phyloP scores from a whole-genome alignment of 176 grass and related monocot genomes.

The Eremochloa ophiuroides region DNA sequence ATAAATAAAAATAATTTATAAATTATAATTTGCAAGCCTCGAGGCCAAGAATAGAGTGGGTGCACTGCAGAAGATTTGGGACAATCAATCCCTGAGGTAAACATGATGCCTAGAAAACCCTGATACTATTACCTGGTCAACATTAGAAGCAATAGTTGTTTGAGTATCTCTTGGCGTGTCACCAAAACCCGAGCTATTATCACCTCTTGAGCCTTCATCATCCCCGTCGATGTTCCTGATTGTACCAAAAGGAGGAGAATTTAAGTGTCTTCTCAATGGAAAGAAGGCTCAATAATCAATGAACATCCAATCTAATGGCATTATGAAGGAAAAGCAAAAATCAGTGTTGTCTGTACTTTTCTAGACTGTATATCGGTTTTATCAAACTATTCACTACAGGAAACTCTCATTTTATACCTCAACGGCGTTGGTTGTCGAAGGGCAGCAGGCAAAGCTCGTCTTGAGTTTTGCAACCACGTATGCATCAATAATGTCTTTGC shows the following conservation, averaged over 20 bases:
- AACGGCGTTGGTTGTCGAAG: conserved; percentile 51
- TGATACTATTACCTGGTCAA: conserved; percentile 48
- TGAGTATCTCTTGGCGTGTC: conserved; percentile 34
- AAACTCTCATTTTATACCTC: conserved; percentile 43
- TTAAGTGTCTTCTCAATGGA: conserved; percentile 6
- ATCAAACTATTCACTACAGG: neutral
- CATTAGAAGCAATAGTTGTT: conserved; percentile 34
- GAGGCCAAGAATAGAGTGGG: neutral
- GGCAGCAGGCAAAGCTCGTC: conserved; percentile 69
- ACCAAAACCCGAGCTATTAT: conserved; percentile 40
- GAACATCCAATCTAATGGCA: neutral
- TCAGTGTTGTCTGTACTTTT: neutral
- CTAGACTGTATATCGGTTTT: neutral
- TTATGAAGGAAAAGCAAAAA: conserved; percentile 11
- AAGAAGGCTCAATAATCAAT: conserved; percentile 14
- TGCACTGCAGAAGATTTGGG: conserved; percentile 5
- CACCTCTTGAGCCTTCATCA: conserved; percentile 48
- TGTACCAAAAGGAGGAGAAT: conserved; percentile 29
- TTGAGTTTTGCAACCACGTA: conserved; percentile 93
- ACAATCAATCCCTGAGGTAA: conserved; percentile 2
- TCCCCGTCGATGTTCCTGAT: conserved; percentile 74
- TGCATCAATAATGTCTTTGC: conserved; percentile 96
- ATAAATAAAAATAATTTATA: neutral
- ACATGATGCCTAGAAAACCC: neutral
- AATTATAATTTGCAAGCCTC: neutral